Evolutionary conservation across 805 yeast genomes (phyloP), one percentile per base, ranked within the genome.

Genomic region (Candida silvicultrix): DNA sequence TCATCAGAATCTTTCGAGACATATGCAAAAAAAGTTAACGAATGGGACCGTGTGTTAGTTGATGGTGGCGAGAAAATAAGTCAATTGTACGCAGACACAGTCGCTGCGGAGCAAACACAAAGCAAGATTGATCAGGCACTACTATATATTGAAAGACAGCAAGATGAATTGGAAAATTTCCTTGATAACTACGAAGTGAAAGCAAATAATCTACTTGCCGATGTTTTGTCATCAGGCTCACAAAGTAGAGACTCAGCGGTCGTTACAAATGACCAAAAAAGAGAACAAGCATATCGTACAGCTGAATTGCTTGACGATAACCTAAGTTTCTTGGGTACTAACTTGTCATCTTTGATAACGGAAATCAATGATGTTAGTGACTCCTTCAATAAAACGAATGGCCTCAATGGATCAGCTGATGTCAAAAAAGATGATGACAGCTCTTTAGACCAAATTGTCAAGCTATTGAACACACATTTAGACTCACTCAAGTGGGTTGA

Each of bases 401-500:
- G 75, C 58, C 35, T 72, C 58, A 45, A 48, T n/a, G 50, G 64
- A 5, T 58, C 59, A 21, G 67, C 65, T 41, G 49, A 57, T n/a
- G 52, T 55, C 15, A 62, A 61, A 28, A 65, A 64, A 29, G 71
- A 64, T 29, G 70, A 66, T 32, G 77, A 70, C 22, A 73, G 67
- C 51, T 72, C 81, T 4, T 64, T 81, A 40, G 81, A 79, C 53
- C 89, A 83, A 60, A 78, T 92, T 50, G 83, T 94, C 28, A 83
- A 81, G 62, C 72, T 94, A 51, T 75, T 94, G 60, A 90, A 92
- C 61, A 80, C 88, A 40, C 98, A 94, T 64, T 70, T 94, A 64
- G 94, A 90, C 50, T 88, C 95, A 51, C 74, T 94, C 66, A 89
- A 83, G 61, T 89, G 90, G 74, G 78, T 94, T 46, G 96, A 94